Base-by-base conservation (phyloP, 441 rosid genomes). In the Gossypium davidsonii region DNA sequence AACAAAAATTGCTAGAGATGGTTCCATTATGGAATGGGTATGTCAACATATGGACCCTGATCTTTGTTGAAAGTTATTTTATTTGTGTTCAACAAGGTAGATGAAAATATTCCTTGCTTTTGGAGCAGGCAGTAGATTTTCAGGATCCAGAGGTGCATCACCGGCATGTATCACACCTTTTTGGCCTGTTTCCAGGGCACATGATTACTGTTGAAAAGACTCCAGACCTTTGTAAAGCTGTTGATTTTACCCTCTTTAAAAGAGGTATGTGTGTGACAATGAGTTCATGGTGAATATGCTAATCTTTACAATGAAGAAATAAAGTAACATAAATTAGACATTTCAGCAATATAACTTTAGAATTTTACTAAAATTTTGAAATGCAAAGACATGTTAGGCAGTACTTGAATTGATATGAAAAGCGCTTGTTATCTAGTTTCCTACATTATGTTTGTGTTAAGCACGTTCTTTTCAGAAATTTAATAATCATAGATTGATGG, bases 1-100 rank as follows among this genome's bases (percentile, higher is more conserved):
- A 0, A 85, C 89, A 52, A 88, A 81, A 85, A 79, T 92, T 77
- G 79, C 91, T 4, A 67, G 77, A 75, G 98, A 94, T 75, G 98
- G 96, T 71, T 89, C 94, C 49, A 74, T 94, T 53, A 90, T 89
- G 97, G 99, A 94, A 90, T 92, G 99, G 98, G 96, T 90, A 75
- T 52, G 79, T 64, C 57, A 57, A 52, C 21, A 31, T 63, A 59
- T 60, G 51, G 60, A 69, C 58, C 52, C 17, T 44, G 26, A 46
- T 59, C 49, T 28, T 4, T 67, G 18, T 64, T 18, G 39, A 14
- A 14, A 72, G 6, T 6, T 53, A 6, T 46, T 52, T 26, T 28
- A 25, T 26, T 58, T 42, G 34, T 17, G 65, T 64, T 71, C n/a
- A 25, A 15, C 42, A 58, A 28, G 65, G 14, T 70, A 21, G 7